Evolutionary conservation across 179 eudicot genomes (phyloP), one percentile per base, ranked within the genome.

Genomic region (Gypsophila paniculata): DNA sequence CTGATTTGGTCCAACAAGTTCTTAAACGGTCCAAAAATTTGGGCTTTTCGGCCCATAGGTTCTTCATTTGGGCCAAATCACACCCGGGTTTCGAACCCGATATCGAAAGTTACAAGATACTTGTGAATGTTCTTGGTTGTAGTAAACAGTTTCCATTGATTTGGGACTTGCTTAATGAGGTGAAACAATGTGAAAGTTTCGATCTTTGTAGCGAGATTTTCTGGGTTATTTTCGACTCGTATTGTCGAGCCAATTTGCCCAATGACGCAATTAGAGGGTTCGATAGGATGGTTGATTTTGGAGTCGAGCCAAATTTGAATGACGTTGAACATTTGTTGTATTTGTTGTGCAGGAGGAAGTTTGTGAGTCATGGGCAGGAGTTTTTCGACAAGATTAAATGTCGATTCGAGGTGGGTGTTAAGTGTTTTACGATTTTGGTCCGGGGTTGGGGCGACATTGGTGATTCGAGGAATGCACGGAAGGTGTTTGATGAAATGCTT

Each of bases 401-500:
- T 11, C 76, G 82, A 19, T 76, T 82, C 64, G 65, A 15, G 49
- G 77, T 79, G 1, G 77, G 73, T 68, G 85, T 81, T 29, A 93
- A 93, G 68, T 84, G 80, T 66, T 93, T 79, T 9, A 91, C 86
- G 49, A 88, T 93, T 84, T 77, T 93, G 86, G 81, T 91, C n/a
- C 64, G 81, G 63, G 96, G 98, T 21, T 93, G 90, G 90, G 97
- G 91, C 1, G 88, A 86, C 18, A 42, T 86, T 25, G 93, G 88
- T 1, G 85, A 84, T 29, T 52, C 79, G 0, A 57, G 14, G 8
- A 72, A 74, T 13, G 96, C 88, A 29, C 80, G 72, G 1, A 85
- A 78, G 79, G 74, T 93, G 85, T 91, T 89, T 26, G 97, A 91
- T 79, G 97, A 91, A 91, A 91, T 93, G 95, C 82, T 79, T 65